Percentiles rank a stretch among this genome's conserved stretches.
phyloP scores from a whole-genome alignment of 176 grass and related monocot genomes.

The Elymus sibiricus region DNA sequence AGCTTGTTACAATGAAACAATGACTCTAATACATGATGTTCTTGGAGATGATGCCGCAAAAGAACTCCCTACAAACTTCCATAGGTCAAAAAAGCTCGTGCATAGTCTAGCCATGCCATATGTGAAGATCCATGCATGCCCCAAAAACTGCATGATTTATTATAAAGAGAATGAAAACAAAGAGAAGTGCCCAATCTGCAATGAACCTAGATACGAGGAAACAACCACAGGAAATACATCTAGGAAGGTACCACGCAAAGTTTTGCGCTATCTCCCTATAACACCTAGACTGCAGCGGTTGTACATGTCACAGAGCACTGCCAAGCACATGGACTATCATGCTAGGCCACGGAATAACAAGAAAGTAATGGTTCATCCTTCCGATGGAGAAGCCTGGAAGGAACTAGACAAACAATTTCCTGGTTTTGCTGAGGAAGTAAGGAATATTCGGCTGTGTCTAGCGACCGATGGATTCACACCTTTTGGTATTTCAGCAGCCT shows the following conservation, averaged over 20 bases:
- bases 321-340: not conserved
- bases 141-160: too few relatives aligned
- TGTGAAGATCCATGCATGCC: too few relatives aligned
- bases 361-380: conserved; percentile 8
- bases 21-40: not conserved
- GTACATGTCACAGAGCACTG: too few relatives aligned
- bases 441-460: not conserved
- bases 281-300: too few relatives aligned
- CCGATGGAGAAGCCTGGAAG: conserved; percentile 14
- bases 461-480: conserved; percentile 5
- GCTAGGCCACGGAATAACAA: not conserved
- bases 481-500: not conserved
- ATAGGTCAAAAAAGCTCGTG: too few relatives aligned
- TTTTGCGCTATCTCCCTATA: too few relatives aligned
- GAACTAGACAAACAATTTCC: not conserved
- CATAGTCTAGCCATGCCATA: too few relatives aligned
- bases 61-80: not conserved
- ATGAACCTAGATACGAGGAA: too few relatives aligned
- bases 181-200: too few relatives aligned
- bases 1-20: not conserved
- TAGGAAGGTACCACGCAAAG: too few relatives aligned
- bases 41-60: not conserved
- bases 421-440: not conserved
- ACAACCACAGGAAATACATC: too few relatives aligned
- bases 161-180: too few relatives aligned